A percentile compares a stretch with the other conserved stretches of the same genome.
Evolutionary conservation across 75 land plant species (phyloP).

Genomic region (Pinus taeda): DNA sequence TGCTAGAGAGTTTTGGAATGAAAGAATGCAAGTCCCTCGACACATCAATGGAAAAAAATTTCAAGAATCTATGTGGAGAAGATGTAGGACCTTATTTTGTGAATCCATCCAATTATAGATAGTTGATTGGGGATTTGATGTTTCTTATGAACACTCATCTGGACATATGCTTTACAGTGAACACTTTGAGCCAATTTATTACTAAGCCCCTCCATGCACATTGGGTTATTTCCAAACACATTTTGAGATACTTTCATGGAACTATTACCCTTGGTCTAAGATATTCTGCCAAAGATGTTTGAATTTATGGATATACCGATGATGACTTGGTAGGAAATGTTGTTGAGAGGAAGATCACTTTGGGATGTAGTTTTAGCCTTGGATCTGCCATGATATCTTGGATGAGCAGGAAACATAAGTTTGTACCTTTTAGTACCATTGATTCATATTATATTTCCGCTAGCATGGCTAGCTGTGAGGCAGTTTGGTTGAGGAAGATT

Average conservation of each 20-base stretch:
- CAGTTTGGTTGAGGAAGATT: neutral
- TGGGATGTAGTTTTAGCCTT: neutral
- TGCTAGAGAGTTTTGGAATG: too few species aligned
- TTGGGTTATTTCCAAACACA: neutral
- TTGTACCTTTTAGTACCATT: neutral
- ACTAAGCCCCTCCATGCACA: too few species aligned
- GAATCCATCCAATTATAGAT: too few species aligned
- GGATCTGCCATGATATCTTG: neutral
- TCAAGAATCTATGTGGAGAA: too few species aligned
- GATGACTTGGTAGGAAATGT: neutral
- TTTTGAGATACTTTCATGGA: neutral
- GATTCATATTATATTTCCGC: neutral
- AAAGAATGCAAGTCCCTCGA: too few species aligned
- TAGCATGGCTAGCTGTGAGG: neutral
- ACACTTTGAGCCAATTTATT: too few species aligned
- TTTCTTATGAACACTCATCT: too few species aligned
- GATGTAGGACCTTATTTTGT: too few species aligned
- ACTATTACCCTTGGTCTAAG: neutral
- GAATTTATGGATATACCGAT: neutral
- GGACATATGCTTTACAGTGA: too few species aligned
- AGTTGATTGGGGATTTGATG: too few species aligned
- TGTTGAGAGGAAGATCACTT: neutral
- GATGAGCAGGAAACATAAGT: neutral
- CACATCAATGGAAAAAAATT: too few species aligned
- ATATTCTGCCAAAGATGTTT: neutral